phyloP scores from a whole-genome alignment of 176 grass and related monocot species.

The Carex cristatella region DNA sequence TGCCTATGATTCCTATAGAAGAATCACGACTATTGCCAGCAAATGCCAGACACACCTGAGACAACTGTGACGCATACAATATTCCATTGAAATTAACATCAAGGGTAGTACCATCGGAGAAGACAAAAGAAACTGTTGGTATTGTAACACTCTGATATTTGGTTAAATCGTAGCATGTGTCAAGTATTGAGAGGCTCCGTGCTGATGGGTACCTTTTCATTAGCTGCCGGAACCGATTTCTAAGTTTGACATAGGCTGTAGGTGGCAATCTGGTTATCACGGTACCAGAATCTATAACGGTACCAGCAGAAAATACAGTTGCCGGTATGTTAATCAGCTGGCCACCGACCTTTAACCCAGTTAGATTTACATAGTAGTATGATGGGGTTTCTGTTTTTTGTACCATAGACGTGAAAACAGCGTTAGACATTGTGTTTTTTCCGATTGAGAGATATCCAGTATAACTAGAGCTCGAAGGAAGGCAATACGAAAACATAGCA shows the following conservation, averaged over 20 bases:
- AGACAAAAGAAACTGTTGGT: slow-evolving; percentile 51
- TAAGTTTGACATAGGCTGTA: slow-evolving; percentile 40
- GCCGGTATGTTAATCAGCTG: slow-evolving; percentile 1
- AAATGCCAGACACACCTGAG: slow-evolving; percentile 77
- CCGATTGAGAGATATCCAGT: slow-evolving; percentile 56
- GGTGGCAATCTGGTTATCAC: slow-evolving; percentile 74
- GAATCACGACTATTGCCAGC: slow-evolving; percentile 39
- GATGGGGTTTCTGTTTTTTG: slow-evolving; percentile 23
- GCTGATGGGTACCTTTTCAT: slow-evolving; percentile 52
- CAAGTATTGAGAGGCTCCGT: slow-evolving; percentile 54
- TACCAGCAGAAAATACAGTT: slow-evolving; percentile 37
- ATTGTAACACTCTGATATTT: slow-evolving; percentile 28
- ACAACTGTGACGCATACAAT: slow-evolving; percentile 43
- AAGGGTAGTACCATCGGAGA: slow-evolving; percentile 40
- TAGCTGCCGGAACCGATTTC: slow-evolving; percentile 24
- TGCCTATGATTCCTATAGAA: slow-evolving; percentile 50
- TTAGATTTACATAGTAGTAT: slow-evolving; percentile 65
- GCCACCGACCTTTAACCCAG: slow-evolving; percentile 46
- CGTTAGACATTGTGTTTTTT: background rate
- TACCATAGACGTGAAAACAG: slow-evolving; percentile 55
- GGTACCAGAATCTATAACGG: slow-evolving; percentile 76
- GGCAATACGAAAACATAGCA: slow-evolving; percentile 70
- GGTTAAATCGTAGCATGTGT: slow-evolving; percentile 89
- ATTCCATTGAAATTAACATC: slow-evolving; percentile 43
- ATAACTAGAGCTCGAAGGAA: slow-evolving; percentile 41